phyloP scores from a whole-genome alignment of 495 filamentous ascomycete genomes.

The Trichocladium uniseriatum region DNA sequence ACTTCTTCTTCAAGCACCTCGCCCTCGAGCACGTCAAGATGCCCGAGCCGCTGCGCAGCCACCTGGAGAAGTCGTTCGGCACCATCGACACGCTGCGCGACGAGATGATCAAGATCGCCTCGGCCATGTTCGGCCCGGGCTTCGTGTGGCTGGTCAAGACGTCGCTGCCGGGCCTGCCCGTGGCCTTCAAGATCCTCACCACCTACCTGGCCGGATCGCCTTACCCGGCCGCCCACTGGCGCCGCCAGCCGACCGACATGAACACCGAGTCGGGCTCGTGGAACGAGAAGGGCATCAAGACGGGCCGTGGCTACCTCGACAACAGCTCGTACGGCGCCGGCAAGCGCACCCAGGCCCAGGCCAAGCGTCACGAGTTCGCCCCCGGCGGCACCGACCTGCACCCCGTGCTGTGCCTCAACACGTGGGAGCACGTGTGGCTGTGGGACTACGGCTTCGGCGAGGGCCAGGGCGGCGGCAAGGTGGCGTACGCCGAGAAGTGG shows the following conservation, averaged over 20 bases:
- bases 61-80: conserved; percentile 59
- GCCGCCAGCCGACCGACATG: conserved; percentile 71
- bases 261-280: conserved; percentile 46
- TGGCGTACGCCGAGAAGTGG: conserved; percentile 65
- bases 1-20: conserved; percentile 74
- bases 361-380: conserved; percentile 32
- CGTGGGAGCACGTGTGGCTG: conserved; percentile 93
- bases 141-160: conserved; percentile 86
- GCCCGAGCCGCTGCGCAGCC: conserved; percentile 18
- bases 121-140: conserved; percentile 89
- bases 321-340: conserved; percentile 44
- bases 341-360: conserved; percentile 25
- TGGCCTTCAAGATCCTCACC: conserved; percentile 60
- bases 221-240: conserved; percentile 73
- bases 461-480: conserved; percentile 51
- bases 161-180: conserved; percentile 20
- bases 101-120: conserved; percentile 73
- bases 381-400: conserved; percentile 62
- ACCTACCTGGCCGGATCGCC: conserved; percentile 91
- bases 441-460: conserved; percentile 63
- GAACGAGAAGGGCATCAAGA: conserved; percentile 29
- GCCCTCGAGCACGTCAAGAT: conserved; percentile 34
- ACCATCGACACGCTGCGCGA: conserved; percentile 69
- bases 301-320: conserved; percentile 20
- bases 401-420: conserved; percentile 83